A percentile compares a stretch with the other conserved stretches of the same genome.
These are phyloP conservation scores for Saccharomycopsis selenospora DNA, from an alignment of 805 yeast genomes.

Conservation along the genomic window DNA sequence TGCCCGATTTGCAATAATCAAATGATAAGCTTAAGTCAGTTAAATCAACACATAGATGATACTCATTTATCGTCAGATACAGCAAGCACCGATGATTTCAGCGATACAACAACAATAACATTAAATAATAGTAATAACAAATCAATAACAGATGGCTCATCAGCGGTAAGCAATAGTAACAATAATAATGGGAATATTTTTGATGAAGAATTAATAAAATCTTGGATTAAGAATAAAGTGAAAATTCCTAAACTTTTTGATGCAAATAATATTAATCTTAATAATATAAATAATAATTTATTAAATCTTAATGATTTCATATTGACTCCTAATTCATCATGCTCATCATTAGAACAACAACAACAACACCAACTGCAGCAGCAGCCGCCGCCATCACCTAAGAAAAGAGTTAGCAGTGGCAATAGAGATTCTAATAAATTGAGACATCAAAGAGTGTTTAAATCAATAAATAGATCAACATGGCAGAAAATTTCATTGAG, in stretches of 20 bases:
- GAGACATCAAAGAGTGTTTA: background rate
- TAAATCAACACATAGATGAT: constrained; percentile 14
- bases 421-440: background rate
- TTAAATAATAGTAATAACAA: background rate
- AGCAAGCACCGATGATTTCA: background rate
- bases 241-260: constrained; percentile 12
- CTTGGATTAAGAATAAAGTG: constrained; percentile 16
- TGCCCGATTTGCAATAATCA: constrained; percentile 13
- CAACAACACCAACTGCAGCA: background rate
- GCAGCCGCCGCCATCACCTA: background rate
- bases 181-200: background rate
- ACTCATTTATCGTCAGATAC: constrained; percentile 6
- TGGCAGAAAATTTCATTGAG: constrained; percentile 9
- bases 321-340: constrained; percentile 5
- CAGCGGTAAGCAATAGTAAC: background rate
- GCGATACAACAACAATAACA: background rate
- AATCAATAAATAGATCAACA: constrained; percentile 8
- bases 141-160: constrained; percentile 2
- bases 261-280: constrained; percentile 4
- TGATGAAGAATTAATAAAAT: constrained; percentile 11
- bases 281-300: constrained; percentile 9
- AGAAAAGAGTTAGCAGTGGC: background rate
- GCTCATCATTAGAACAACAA: constrained; percentile 8
- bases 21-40: constrained; percentile 2
- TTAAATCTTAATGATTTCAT: constrained; percentile 14